Base-by-base conservation (phyloP, 345 rosid species). In the Zanthoxylum bungeanum region DNA sequence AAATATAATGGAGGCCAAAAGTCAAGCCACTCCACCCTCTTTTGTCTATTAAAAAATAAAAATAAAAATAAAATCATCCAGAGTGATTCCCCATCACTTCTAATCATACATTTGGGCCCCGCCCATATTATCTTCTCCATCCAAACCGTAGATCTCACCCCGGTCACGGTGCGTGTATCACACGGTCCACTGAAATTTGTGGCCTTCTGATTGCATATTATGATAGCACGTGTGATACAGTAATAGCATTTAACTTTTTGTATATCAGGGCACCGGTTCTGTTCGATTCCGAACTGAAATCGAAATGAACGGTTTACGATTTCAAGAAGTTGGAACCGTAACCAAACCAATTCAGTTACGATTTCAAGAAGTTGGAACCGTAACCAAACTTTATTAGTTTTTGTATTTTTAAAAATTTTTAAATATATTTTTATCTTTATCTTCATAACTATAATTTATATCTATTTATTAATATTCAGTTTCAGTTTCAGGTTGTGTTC, bases 41-140 rank as follows among this genome's bases (percentile, higher is more conserved):
- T 37, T n/a, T 60, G 25, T 34, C 22, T 34, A n/a, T 60, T 27
- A 11, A 5, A 24, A n/a, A 39, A 36, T 0, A 21, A 12, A 60
- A 39, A 37, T 0, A 5, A 36, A 31, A 14, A 4, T 1, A 42
- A 62, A 62, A 3, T 22, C 11, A 39, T 9, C 47, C 31, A 62
- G 55, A 37, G 51, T 39, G 72, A 51, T 24, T 27, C 27, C 28
- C 40, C 6, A 27, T 68, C 63, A 40, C 9, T 21, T 40, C 39
- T 39, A 68, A 68, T 55, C 66, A 46, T 33, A 46, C 44, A 11
- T 33, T 58, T 44, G 66, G 57, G 56, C 66, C 65, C 40, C 66
- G 58, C 65, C 73, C 66, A 46, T 60, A 25, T 12, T 42, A 11
- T 52, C 8, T 40, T 28, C 24, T 28, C 37, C 34, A 27, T 44